Base-by-base conservation (phyloP, 345 rosid species). In the Lumnitzera racemosa region DNA sequence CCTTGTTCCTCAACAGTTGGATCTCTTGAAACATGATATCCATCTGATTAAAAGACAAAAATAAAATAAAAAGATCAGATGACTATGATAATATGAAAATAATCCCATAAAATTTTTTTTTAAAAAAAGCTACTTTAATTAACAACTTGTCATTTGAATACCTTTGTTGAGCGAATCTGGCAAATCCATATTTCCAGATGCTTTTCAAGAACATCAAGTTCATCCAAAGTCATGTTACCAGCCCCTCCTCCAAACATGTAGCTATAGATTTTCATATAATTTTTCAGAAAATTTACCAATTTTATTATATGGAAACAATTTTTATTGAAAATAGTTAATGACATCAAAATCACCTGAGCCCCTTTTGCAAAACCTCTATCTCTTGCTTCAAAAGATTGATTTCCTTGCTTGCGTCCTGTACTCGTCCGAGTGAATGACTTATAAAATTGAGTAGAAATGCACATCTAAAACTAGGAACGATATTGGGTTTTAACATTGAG, bases 91-190 rank as follows among this genome's bases (percentile, higher is more conserved):
- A 48, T 43, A n/a, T 36, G 10, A 55, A n/a, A 55, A 27, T 27
- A 27, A 5, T 27, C 5, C 3, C 31, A 27, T 27, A 27, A 27
- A 27, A 27, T n/a, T n/a, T n/a, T n/a, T n/a, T n/a, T n/a, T n/a
- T 20, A 20, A 20, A 20, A 20, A 20, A 20, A 20, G 20, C 20
- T 20, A 20, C 20, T 20, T 20, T 20, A 20, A 20, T 20, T 20
- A 20, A 20, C 20, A 20, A 51, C 47, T 10, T 15, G 7, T 47
- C 46, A 16, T 27, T 27, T 16, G 14, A 13, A 24, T 69, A 92
- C 98, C 96, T 94, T 94, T 25, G 88, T 76, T 24, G 94, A 81
- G 65, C 97, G 99, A 55, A 86, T 81, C 15, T 87, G 81, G 64
- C 69, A 72, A 68, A 86, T 87, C 99, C 97, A 94, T 63, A 73